Percentiles rank a stretch among this genome's conserved stretches.
Evolutionary conservation across 352 stramenopile species (phyloP).

Genomic region (Blastocystis sp.): DNA sequence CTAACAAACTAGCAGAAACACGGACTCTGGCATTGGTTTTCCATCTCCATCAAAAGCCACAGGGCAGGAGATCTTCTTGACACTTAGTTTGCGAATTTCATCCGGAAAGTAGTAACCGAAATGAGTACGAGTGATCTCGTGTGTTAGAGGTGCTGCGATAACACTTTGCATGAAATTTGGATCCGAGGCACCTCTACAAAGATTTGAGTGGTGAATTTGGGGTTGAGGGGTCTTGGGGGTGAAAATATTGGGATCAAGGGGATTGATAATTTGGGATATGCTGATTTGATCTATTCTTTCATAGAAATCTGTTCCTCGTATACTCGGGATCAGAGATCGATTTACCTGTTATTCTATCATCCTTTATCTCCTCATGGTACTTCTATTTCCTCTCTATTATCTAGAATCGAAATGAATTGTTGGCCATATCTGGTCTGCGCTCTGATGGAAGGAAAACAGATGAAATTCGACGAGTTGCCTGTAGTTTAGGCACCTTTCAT

Average conservation of each 20-base stretch:
- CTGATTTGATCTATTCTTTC: no score
- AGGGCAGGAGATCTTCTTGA: conserved; percentile 89
- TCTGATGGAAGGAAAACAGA: conserved; percentile 51
- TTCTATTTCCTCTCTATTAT: not conserved
- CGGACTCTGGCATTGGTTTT: conserved; percentile 78
- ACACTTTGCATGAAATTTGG: conserved; percentile 38
- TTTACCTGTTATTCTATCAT: no score
- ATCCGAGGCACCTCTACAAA: no score
- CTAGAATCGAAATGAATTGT: conserved; percentile 59
- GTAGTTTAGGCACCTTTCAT: conserved; percentile 11
- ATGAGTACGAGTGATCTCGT: conserved; percentile 63
- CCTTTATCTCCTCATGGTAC: no score
- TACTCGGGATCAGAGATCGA: no score
- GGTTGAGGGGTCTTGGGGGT: no score
- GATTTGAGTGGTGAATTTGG: no score
- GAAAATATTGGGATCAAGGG: no score
- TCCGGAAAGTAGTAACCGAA: conserved; percentile 94
- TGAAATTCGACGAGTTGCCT: conserved; percentile 48
- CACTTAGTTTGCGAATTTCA: conserved; percentile 86
- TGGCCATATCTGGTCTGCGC: conserved; percentile 29
- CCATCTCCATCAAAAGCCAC: conserved; percentile 87
- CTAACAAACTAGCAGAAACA: not conserved
- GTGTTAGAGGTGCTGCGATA: conserved; percentile 41
- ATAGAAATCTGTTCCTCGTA: not conserved
- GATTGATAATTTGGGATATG: no score